Base-by-base conservation (phyloP, 805 yeast genomes). In the Yamadazyma ubonensis region DNA sequence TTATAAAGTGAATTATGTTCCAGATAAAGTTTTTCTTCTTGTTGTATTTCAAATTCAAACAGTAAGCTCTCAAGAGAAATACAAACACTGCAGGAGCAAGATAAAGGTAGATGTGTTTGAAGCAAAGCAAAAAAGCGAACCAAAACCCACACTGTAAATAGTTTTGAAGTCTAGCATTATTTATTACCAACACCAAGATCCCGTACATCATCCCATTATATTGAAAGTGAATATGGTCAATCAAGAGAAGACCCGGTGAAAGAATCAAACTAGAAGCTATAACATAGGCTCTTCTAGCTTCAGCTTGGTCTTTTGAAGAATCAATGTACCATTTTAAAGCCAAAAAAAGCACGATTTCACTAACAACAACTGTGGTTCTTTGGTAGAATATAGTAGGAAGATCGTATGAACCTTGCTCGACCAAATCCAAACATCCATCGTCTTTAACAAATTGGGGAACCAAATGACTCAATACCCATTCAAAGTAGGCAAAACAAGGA, bases 201-300 rank as follows among this genome's bases (percentile, higher is more conserved):
- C 96, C 97, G 61, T 86, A 89, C 70, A 93, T 70, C 76, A 90
- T 83, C 3, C 96, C 96, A 60, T 93, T 93, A 61, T 93, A 93
- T 67, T 93, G 99, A 71, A 93, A 93, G 59, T 93, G 99, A 23
- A 93, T 86, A 59, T 91, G 97, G 59, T 93, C 99, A 36, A 93
- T 82, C 16, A 93, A 79, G 46, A 93, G 66, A 50, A 95, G 70
- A 0, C 96, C 97, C 0, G 99, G 99, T 0, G 95, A 84, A 11
- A 93, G 66, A 3, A 81, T 86, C 18, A 93, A 73, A 22, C 96
- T 83, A 12, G 89, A 77, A 0, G 95, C 91, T 29, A 84, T 78
- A 3, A 88, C 91, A 61, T 79, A 83, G 18, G 83, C 74, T 33
- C 81, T 63, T 46, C 70, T 72, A 18, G 67, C 61, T 16, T 58